Conservation (phyloP, 306 rosid species). For the Rosa chinensis region DNA sequence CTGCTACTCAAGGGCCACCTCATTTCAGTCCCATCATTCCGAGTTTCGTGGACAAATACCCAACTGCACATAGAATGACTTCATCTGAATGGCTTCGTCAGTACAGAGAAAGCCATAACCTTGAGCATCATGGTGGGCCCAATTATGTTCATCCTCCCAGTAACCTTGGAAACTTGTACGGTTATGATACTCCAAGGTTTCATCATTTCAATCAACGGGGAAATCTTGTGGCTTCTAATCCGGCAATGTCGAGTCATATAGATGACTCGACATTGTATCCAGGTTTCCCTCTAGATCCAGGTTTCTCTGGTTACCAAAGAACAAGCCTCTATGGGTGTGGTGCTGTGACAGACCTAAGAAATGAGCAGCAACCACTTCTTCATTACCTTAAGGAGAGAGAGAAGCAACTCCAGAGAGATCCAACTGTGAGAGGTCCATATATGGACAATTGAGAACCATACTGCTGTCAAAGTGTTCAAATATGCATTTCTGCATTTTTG, state of each 20-base stretch:
- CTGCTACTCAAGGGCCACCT: slow-evolving; percentile 39
- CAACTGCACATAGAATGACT: slow-evolving; percentile 65
- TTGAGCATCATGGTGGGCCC: slow-evolving; percentile 45
- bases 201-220: slow-evolving; percentile 50
- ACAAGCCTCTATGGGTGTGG: slow-evolving; percentile 61
- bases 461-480: background rate
- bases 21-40: slow-evolving; percentile 45
- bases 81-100: slow-evolving; percentile 98
- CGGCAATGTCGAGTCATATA: slow-evolving; percentile 35
- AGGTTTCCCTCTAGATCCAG: slow-evolving; percentile 38
- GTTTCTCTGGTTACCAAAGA: slow-evolving; percentile 55
- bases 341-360: slow-evolving; percentile 54
- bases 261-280: slow-evolving; percentile 54
- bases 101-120: slow-evolving; percentile 58
- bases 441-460: slow-evolving; percentile 53
- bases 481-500: slow-evolving; percentile 5
- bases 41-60: slow-evolving; percentile 35
- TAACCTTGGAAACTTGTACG: slow-evolving; percentile 38
- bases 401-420: slow-evolving; percentile 66
- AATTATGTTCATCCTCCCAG: slow-evolving; percentile 36
- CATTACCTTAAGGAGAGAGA: slow-evolving; percentile 76
- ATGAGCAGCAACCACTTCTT: slow-evolving; percentile 69
- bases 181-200: slow-evolving; percentile 40
- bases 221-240: slow-evolving; percentile 42
- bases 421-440: slow-evolving; percentile 54